Conservation (phyloP, 1,284 basidiomycete genomes). For the Melampsora abietis-canadensis region DNA sequence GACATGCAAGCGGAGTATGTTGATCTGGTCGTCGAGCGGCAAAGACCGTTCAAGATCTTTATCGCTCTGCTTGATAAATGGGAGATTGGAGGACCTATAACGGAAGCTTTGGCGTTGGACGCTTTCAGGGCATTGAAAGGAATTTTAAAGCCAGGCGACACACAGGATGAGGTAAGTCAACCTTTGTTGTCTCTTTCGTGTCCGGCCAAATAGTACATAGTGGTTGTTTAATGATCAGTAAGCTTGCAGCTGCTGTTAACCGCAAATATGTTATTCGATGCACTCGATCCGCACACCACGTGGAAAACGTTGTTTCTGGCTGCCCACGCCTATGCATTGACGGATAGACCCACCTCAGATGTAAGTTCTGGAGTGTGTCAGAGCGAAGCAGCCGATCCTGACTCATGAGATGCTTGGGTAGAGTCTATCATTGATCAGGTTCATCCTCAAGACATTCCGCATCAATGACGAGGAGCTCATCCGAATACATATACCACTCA, state of each 20-base stretch:
- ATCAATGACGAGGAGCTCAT: constrained; percentile 76
- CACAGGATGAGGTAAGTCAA: constrained; percentile 64
- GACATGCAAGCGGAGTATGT: constrained; percentile 32
- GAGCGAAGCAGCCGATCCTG: constrained; percentile 43
- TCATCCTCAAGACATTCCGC: constrained; percentile 68
- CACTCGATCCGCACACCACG: constrained; percentile 79
- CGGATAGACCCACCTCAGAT: constrained; percentile 53
- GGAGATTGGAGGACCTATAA: constrained; percentile 83
- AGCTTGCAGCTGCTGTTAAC: constrained; percentile 68
- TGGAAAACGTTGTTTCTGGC: constrained; percentile 73
- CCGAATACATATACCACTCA: constrained; percentile 72
- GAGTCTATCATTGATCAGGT: constrained; percentile 57
- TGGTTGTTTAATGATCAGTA: not conserved
- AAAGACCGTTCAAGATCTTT: constrained; percentile 86
- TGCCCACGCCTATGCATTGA: constrained; percentile 51
- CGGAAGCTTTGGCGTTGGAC: constrained; percentile 73
- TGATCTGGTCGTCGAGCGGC: constrained; percentile 60
- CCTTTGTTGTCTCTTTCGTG: not conserved
- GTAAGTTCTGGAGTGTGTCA: constrained; percentile 54
- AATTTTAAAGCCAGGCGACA: constrained; percentile 60
- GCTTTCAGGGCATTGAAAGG: constrained; percentile 68
- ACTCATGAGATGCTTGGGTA: constrained; percentile 57
- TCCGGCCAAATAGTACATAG: not conserved
- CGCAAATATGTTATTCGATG: constrained; percentile 84
- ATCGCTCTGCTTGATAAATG: constrained; percentile 92